These are phyloP conservation scores for Leucosporidium creatinivorum DNA, from an alignment of 768 basidiomycete species.

Conservation along the genomic window DNA sequence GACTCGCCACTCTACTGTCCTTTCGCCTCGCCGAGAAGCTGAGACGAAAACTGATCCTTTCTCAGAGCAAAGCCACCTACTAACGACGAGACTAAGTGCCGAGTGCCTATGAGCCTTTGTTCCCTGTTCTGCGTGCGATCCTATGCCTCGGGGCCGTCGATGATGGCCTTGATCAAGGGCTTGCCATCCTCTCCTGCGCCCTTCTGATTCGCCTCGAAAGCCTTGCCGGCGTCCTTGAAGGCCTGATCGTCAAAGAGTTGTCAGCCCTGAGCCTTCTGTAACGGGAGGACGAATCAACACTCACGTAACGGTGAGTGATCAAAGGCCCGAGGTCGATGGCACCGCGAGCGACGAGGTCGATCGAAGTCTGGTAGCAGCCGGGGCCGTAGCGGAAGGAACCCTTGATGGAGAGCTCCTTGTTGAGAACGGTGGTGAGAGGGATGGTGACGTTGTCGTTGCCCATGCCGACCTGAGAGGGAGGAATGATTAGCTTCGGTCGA, in stretches of 20 bases:
- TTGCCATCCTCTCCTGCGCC: constrained; percentile 83
- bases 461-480: constrained; percentile 15
- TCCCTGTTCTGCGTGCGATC: background rate
- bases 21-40: too few relatives aligned
- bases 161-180: constrained; percentile 62
- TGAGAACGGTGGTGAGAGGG: constrained; percentile 63
- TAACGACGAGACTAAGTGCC: too few relatives aligned
- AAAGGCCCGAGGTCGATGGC: constrained; percentile 79
- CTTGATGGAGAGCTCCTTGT: constrained; percentile 64
- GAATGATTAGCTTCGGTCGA: too few relatives aligned
- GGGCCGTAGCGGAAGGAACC: constrained; percentile 78
- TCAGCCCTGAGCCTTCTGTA: background rate
- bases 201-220: constrained; percentile 70
- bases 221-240: constrained; percentile 68
- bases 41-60: too few relatives aligned
- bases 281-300: background rate
- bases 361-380: constrained; percentile 76
- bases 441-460: constrained; percentile 9
- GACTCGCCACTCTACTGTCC: too few relatives aligned
- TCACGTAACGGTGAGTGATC: constrained; percentile 69
- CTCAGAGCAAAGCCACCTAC: too few relatives aligned
- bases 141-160: constrained; percentile 9
- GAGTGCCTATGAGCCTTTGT: too few relatives aligned
- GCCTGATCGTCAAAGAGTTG: constrained; percentile 49
- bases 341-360: constrained; percentile 72